These are phyloP conservation scores for Cytospora piceicola DNA, from an alignment of 2,329 filamentous ascomycete genomes.

Conservation along the genomic window DNA sequence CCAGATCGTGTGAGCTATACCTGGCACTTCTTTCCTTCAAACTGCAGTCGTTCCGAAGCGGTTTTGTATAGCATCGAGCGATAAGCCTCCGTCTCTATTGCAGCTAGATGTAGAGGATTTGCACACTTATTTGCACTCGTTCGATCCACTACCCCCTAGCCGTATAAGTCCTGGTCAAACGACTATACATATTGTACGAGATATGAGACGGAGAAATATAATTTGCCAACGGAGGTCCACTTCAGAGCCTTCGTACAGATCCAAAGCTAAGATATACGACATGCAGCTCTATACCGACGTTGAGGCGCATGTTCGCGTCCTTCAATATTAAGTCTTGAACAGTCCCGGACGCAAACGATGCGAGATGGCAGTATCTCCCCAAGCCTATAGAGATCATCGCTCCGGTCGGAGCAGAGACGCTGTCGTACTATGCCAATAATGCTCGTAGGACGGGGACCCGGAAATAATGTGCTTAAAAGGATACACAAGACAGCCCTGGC, in stretches of 20 bases:
- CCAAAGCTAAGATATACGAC: neutral
- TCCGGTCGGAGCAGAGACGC: neutral
- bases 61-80: neutral
- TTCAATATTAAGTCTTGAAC: neutral
- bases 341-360: neutral
- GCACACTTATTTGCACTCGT: neutral
- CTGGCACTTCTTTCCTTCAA: neutral
- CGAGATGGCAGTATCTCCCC: neutral
- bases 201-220: no score
- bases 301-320: neutral
- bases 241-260: neutral
- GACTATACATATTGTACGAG: no score
- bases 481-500: neutral
- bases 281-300: neutral
- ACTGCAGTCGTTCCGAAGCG: neutral
- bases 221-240: neutral
- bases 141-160: no score
- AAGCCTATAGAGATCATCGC: neutral
- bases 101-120: neutral
- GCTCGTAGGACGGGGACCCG: no score
- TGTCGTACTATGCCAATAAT: neutral
- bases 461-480: neutral
- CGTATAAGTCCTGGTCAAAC: no score
- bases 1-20: no score
- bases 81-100: neutral